Base-by-base conservation (phyloP, 257 asterid species). In the Penstemon davidsonii region DNA sequence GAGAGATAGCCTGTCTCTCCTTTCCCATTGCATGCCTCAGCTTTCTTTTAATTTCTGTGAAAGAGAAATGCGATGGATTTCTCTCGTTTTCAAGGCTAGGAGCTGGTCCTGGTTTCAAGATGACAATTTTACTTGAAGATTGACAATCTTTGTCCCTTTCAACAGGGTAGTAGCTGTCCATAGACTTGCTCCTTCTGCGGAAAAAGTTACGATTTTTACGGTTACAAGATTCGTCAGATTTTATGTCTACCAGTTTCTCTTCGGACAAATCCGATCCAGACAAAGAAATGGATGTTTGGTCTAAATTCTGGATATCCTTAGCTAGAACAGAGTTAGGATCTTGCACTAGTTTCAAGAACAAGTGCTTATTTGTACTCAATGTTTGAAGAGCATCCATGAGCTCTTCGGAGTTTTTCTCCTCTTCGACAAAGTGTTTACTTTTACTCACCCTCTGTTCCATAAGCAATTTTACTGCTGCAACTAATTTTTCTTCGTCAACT, bases 21-120 rank as follows among this genome's bases (percentile, higher is more conserved):
- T 88, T 92, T 72, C 93, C 95, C 77, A 94, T 84, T 44, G 92
- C 97, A 79, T 88, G 84, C 86, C 83, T 83, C 43, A 94, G 80
- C 82, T 79, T 91, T 73, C 99, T 82, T 78, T 88, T 91, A 60
- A 94, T 84, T 71, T 94, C 96, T 7, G 89, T 79, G 72, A 94
- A 91, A 45, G 96, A 91, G 74, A 94, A 94, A 56, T 84, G 87
- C 55, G 90, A 80, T 2, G 79, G 4, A 69, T 82, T 78, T 73
- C 70, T 87, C 69, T 85, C 88, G 60, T 67, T 66, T 62, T 71
- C 78, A 3, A 85, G 82, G 77, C 80, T 81, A 47, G 43, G 78
- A 40, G 73, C 68, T 12, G 82, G 81, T 67, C 96, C 96, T n/a
- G 97, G 97, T 78, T 83, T 93, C 75, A 91, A 73, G 64, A 86